Conservation (phyloP, 345 rosid genomes). For the Excoecaria cochinchinensis region DNA sequence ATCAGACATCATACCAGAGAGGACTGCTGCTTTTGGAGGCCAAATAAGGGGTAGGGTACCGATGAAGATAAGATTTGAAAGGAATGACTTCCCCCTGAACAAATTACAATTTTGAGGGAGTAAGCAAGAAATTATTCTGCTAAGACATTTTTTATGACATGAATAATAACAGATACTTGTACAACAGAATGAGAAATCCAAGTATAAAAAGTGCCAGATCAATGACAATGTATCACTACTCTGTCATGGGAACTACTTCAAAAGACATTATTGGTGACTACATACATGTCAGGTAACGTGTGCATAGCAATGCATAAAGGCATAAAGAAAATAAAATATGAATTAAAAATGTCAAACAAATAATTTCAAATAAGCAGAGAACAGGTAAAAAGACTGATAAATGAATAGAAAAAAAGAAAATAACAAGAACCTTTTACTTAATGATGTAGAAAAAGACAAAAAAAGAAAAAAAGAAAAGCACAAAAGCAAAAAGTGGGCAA, state of each 20-base stretch:
- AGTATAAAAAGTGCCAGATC: slow-evolving; percentile 8
- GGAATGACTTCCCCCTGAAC: slow-evolving; percentile 74
- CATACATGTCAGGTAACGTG: neutral
- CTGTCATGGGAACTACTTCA: neutral
- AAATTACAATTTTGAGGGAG: slow-evolving; percentile 12
- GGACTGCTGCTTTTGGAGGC: slow-evolving; percentile 80
- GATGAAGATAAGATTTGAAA: slow-evolving; percentile 76
- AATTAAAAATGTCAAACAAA: neutral
- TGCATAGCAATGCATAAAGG: neutral
- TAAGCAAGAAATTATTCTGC: too few species aligned
- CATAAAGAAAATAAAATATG: neutral
- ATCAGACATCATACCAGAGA: slow-evolving; percentile 83
- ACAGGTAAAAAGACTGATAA: neutral
- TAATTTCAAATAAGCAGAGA: neutral
- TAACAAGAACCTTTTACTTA: neutral
- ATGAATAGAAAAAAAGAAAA: neutral
- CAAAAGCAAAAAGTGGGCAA: neutral
- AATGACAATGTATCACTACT: neutral
- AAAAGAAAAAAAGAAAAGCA: neutral
- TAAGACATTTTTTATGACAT: neutral
- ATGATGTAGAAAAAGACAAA: neutral
- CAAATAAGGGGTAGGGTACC: slow-evolving; percentile 78
- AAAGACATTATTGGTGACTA: neutral
- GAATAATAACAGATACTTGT: neutral
- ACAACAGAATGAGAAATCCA: neutral